phyloP scores from a whole-genome alignment of 768 basidiomycete species.

The Mycena alexandri region DNA sequence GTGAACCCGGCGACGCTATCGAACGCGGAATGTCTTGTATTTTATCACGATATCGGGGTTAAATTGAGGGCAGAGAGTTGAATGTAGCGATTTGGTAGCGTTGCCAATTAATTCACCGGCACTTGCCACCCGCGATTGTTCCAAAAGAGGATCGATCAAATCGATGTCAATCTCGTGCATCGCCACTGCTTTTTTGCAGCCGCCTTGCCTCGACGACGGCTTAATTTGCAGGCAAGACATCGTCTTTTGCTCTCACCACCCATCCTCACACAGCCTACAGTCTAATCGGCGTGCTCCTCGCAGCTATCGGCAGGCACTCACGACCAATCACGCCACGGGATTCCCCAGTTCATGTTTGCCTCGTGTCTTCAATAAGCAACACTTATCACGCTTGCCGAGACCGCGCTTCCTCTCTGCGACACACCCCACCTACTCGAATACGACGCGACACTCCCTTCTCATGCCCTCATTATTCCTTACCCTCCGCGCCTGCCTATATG shows the following conservation, averaged over 20 bases:
- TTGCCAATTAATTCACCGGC: conserved; percentile 51
- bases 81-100: conserved; percentile 49
- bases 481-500: conserved; percentile 75
- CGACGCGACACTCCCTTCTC: conserved; percentile 29
- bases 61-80: conserved; percentile 27
- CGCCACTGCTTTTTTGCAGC: too few species aligned
- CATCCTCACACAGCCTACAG: conserved; percentile 15
- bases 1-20: conserved; percentile 80
- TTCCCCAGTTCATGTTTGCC: conserved; percentile 36
- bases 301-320: conserved; percentile 34
- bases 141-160: too few species aligned
- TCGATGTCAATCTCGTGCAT: too few species aligned
- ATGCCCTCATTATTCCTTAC: conserved; percentile 84
- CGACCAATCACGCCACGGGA: conserved; percentile 35
- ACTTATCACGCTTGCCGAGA: conserved; percentile 32
- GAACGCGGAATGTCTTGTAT: conserved; percentile 78
- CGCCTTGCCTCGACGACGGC: conserved; percentile 15
- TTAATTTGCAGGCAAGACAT: conserved; percentile 20
- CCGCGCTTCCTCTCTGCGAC: conserved; percentile 27
- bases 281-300: conserved; percentile 27
- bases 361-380: conserved; percentile 30
- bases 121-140: too few species aligned
- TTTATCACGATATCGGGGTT: conserved; percentile 69
- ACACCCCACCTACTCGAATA: conserved; percentile 32
- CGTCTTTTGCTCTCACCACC: conserved; percentile 4